Base-by-base conservation (phyloP, 495 filamentous ascomycete species). In the Sordaria brevicollis region DNA sequence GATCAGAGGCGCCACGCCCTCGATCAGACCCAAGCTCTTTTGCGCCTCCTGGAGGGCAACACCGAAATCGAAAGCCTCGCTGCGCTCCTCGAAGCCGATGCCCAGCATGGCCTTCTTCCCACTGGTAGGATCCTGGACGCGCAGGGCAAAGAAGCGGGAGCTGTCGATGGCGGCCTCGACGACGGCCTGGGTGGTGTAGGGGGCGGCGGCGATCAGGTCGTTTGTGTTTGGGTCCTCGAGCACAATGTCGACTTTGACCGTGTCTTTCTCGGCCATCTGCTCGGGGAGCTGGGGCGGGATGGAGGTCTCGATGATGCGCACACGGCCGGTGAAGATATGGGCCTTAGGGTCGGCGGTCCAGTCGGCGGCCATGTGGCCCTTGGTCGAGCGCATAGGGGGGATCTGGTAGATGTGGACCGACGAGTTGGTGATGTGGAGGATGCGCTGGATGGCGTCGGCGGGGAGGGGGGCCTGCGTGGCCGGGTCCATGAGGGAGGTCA, bases 51-150 rank as follows among this genome's bases (percentile, higher is more conserved):
- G 90, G 74, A 95, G 79, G n/a, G 86, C 83, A n/a, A 94, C 88
- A 29, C 86, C 87, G 70, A 93, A 93, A 73, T 95, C 92, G 68
- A 94, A 92, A 8, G 92, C 92, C 71, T 93, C 91, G 76, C 86
- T 88, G 49, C 92, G 80, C 79, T 94, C 92, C 82, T 94, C 92
- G 75, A 94, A 95, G 13, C 92, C 92, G 65, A 95, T 85, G n/a
- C 92, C 92, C 33, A 94, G 79, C 37, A 88, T 84, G 29, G 92
- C 92, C 74, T 93, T 93, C 71, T 86, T 81, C 2, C 87, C 86
- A 2, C 84, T 84, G 65, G 87, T 85, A 65, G 90, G 89, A 62
- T 90, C 90, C 39, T 88, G 86, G 9, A 95, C 92, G n/a, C 89
- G 82, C 33, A 94, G 75, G 0, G 92, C 92, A 74, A 94, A 95